Conservation (phyloP, 176 grass and related monocot genomes). For the Poa pratensis region DNA sequence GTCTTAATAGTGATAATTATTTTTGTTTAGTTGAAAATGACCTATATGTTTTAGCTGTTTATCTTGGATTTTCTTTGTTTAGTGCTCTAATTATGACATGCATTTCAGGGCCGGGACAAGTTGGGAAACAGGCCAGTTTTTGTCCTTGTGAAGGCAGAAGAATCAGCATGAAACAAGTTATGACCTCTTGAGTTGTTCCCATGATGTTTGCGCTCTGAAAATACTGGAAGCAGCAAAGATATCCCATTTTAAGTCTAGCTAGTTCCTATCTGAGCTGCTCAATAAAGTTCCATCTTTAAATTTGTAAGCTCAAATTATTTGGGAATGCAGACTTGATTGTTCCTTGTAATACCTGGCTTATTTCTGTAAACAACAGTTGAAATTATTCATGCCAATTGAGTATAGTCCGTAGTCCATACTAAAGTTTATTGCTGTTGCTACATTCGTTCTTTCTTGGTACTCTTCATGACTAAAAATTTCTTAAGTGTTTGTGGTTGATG, state of each 20-base stretch:
- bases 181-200: conserved; percentile 29
- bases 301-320: conserved; percentile 38
- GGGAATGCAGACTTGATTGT: conserved; percentile 30
- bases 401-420: conserved; percentile 8
- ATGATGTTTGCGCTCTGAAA: conserved; percentile 16
- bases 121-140: conserved; percentile 70
- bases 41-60: not conserved
- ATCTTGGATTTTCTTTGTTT: not conserved
- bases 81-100: conserved; percentile 26
- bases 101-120: conserved; percentile 80
- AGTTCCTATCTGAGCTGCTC: conserved; percentile 28
- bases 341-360: conserved; percentile 41
- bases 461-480: not conserved
- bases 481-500: not conserved
- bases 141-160: conserved; percentile 76
- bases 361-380: conserved; percentile 21
- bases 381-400: conserved; percentile 38
- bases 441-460: not conserved
- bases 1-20: not conserved
- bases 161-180: conserved; percentile 31
- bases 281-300: conserved; percentile 49
- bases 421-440: conserved; percentile 21
- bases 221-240: conserved; percentile 38
- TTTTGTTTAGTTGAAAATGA: conserved; percentile 12
- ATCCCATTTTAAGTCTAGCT: conserved; percentile 7